Evolutionary conservation across 208 protist genomes (phyloP).

Genomic region (Trypanosoma platydactyli): DNA sequence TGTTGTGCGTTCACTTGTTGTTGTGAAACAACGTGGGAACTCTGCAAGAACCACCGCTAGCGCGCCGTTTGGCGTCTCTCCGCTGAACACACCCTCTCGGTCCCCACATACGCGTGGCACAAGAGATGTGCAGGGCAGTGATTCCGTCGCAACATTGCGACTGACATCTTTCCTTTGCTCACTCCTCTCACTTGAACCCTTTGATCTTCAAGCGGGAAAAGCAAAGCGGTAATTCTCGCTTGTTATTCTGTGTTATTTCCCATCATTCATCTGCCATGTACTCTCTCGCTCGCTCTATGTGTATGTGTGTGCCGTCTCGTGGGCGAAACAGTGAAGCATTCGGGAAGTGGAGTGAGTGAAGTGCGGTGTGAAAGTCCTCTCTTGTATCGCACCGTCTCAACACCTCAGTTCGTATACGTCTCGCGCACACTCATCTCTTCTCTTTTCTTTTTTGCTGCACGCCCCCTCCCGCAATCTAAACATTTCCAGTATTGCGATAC

Average conservation of each 20-base stretch:
- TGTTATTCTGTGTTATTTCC: constrained; percentile 4
- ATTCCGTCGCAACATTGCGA: constrained; percentile 20
- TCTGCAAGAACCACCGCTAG: background rate
- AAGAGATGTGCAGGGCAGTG: background rate
- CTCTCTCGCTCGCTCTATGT: no score
- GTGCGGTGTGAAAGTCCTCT: no score
- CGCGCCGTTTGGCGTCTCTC: constrained; percentile 24
- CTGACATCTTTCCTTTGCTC: constrained; percentile 36
- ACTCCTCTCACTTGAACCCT: constrained; percentile 34
- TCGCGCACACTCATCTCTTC: no score
- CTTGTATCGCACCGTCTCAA: no score
- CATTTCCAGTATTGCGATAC: no score
- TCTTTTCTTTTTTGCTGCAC: no score
- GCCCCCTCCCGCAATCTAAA: no score
- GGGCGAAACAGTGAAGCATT: no score
- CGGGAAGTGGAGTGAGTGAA: no score
- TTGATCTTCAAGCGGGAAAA: constrained; percentile 42
- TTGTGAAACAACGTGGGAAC: background rate
- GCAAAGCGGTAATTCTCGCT: constrained; percentile 5
- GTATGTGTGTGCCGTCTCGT: background rate
- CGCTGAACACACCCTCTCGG: constrained; percentile 8
- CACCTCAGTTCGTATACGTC: no score
- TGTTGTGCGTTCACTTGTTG: constrained; percentile 34
- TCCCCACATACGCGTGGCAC: background rate
- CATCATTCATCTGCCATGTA: no score